Conservation (phyloP, 306 rosid genomes). For the Inga laurina region DNA sequence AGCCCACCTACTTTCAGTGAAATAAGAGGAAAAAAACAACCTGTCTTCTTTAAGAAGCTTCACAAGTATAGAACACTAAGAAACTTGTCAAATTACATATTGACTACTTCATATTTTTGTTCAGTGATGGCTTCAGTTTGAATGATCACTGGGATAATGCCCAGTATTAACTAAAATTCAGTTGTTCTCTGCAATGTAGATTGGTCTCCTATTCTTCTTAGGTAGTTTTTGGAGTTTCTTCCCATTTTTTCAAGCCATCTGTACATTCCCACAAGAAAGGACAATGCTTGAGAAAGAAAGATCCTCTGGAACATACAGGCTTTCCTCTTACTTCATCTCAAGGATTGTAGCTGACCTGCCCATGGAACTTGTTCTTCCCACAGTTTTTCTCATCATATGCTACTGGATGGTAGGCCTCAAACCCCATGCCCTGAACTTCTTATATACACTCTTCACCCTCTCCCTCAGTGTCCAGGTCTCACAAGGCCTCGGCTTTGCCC, state of each 20-base stretch:
- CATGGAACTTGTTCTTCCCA: conserved; percentile 74
- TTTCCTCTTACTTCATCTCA: conserved; percentile 71
- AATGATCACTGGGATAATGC: not conserved
- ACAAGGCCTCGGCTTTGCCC: conserved; percentile 71
- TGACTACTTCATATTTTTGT: not conserved
- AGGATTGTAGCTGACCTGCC: conserved; percentile 59
- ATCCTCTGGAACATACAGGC: conserved; percentile 69
- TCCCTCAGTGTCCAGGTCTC: conserved; percentile 56
- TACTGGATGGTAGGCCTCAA: conserved; percentile 71
- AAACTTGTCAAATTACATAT: not conserved
- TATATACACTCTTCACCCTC: conserved; percentile 38
- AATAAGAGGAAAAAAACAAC: no score
- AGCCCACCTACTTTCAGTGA: no score
- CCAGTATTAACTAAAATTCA: not conserved
- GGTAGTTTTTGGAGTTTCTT: conserved; percentile 61
- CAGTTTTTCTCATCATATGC: conserved; percentile 45
- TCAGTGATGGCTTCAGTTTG: not conserved
- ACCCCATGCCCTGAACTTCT: conserved; percentile 25
- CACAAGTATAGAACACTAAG: not conserved
- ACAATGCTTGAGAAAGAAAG: conserved; percentile 66
- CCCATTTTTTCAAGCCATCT: conserved; percentile 62
- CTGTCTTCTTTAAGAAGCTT: not conserved
- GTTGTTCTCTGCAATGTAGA: conserved; percentile 39
- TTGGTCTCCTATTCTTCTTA: conserved; percentile 56
- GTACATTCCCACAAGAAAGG: conserved; percentile 69